Base-by-base conservation (phyloP, 176 grass and related monocot genomes). In the Puccinellia tenuiflora region DNA sequence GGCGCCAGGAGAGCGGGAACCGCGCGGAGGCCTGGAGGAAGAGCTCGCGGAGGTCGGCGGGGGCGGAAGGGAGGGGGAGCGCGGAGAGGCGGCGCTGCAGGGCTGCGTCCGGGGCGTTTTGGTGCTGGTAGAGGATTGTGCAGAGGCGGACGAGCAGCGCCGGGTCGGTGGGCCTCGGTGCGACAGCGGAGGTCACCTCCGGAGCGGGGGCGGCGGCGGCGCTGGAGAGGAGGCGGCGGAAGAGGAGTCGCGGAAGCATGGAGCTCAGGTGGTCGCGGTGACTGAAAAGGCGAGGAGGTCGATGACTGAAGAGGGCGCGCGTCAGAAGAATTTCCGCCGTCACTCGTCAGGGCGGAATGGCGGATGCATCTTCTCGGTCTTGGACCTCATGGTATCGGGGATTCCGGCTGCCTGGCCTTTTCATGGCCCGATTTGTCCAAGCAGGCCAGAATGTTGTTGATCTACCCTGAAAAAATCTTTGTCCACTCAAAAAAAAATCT, bases 71-170 rank as follows among this genome's bases (percentile, higher is more conserved):
- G 25, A 92, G 76, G 4, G 57, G 84, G n/a, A 97, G 81, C 15
- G 66, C 74, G 78, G 81, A 82, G 53, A 97, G 94, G 82, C 75
- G 84, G 39, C 76, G 52, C 33, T 77, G 68, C 68, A 97, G 84
- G 28, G 72, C 56, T 73, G 87, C 48, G 38, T 93, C 89, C 26
- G 91, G 89, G 21, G 82, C 74, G 61, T 78, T 75, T 62, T 97
- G 94, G 34, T 93, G 91, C 87, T 97, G 91, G 85, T 91, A 97
- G 64, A 97, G 87, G 56, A 97, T 46, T 28, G 91, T 97, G 94
- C 86, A 89, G 56, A 97, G 86, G 85, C 85, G 89, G 79, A 89
- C 78, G 16, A 93, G 78, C 8, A 93, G 87, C 24, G 75, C 54
- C 7, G 82, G 74, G 50, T 93, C 84, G 5, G 83, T 91, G 54